Evolutionary conservation across 2,329 filamentous ascomycete genomes (phyloP).

Genomic region (Clarireedia hainanense): DNA sequence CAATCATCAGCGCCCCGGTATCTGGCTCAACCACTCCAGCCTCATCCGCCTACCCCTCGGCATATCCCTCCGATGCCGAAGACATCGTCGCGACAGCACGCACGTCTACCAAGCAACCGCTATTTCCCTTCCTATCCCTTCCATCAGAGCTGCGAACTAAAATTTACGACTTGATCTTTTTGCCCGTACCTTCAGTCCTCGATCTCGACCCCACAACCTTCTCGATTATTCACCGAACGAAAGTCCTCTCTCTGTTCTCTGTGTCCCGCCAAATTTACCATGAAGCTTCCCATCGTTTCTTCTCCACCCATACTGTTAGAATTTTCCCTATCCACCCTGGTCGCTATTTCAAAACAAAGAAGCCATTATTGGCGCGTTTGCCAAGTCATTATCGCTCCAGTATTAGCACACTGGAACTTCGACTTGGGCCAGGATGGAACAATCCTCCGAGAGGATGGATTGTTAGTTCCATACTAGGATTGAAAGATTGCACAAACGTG

Average conservation of each 20-base stretch:
- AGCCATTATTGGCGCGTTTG: constrained; percentile 60
- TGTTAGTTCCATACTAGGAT: constrained; percentile 55
- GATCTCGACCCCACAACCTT: constrained; percentile 63
- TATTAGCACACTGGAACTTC: constrained; percentile 59
- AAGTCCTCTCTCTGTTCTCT: constrained; percentile 48
- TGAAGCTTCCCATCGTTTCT: constrained; percentile 60
- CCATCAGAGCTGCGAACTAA: constrained; percentile 63
- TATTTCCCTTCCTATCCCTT: constrained; percentile 59
- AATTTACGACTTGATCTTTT: constrained; percentile 59
- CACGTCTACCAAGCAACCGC: constrained; percentile 17
- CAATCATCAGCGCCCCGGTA: neutral
- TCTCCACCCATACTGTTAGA: constrained; percentile 53
- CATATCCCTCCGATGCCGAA: constrained; percentile 25
- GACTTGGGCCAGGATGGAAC: constrained; percentile 66
- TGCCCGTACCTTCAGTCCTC: constrained; percentile 43
- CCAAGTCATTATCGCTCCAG: constrained; percentile 50
- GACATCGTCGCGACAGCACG: constrained; percentile 11
- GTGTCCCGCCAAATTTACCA: constrained; percentile 52
- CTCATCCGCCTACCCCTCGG: constrained; percentile 18
- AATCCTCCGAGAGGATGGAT: constrained; percentile 64
- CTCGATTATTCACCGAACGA: constrained; percentile 48
- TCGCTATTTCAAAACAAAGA: constrained; percentile 64
- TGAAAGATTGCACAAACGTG: constrained; percentile 53
- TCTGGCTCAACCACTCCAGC: constrained; percentile 12
- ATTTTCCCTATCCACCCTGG: constrained; percentile 59